Conservation (phyloP, 495 filamentous ascomycete genomes). For the Aspergillus panamensis region DNA sequence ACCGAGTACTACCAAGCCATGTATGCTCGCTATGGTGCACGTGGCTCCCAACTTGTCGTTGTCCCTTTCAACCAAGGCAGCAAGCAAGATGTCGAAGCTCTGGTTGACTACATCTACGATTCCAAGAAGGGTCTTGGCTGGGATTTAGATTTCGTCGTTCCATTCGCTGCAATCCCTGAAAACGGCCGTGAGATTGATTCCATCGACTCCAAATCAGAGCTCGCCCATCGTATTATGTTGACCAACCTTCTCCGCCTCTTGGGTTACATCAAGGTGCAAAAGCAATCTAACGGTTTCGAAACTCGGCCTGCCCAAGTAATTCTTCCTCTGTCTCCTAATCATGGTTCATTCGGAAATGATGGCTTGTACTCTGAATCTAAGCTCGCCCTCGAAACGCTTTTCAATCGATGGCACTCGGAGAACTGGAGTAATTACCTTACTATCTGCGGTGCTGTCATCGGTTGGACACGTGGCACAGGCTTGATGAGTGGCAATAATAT, state of each 20-base stretch:
- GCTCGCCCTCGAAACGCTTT: conserved; percentile 91
- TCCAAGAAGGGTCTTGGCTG: conserved; percentile 94
- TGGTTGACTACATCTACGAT: conserved; percentile 95
- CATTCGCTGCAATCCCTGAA: conserved; percentile 96
- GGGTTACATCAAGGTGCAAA: conserved; percentile 85
- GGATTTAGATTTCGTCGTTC: conserved; percentile 95
- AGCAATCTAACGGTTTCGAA: conserved; percentile 80
- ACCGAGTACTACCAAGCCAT: conserved; percentile 99
- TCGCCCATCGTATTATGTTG: conserved; percentile 98
- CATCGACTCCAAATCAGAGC: conserved; percentile 96
- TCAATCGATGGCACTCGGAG: conserved; percentile 98
- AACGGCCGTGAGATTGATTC: conserved; percentile 97
- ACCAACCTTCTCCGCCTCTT: conserved; percentile 92
- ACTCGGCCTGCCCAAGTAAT: conserved; percentile 96
- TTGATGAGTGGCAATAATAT: conserved; percentile 98
- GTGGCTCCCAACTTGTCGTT: conserved; percentile 93
- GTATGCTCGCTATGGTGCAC: conserved; percentile 90
- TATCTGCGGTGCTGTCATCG: conserved; percentile 97
- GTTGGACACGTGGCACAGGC: conserved; percentile 97
- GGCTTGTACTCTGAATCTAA: conserved; percentile 99
- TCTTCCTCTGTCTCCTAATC: conserved; percentile 93
- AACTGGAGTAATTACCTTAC: conserved; percentile 97
- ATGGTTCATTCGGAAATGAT: conserved; percentile 97
- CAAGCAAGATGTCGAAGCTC: conserved; percentile 91
- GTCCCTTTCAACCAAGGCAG: conserved; percentile 99